Base-by-base conservation (phyloP, 2,329 filamentous ascomycete genomes). In the Raffaelea arxii region DNA sequence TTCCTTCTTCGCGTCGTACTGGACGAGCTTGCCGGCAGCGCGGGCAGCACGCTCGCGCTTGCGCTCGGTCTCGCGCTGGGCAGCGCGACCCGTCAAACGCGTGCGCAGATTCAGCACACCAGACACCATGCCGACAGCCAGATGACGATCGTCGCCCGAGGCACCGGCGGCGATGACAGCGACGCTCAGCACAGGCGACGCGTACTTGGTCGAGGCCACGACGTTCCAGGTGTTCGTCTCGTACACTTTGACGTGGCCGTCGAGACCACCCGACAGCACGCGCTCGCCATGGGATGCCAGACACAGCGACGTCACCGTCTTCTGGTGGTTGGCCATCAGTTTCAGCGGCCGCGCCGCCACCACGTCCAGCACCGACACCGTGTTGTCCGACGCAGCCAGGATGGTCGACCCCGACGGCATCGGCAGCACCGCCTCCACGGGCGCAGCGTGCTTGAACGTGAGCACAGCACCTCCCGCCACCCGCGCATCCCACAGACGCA, bases 161-260 rank as follows among this genome's bases (percentile, higher is more conserved):
- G 71, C 62, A n/a, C 81, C 81, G 9, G 79, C 73, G 12, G 76
- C 72, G 53, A 96, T 79, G 38, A 95, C 84, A 49, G 77, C 78
- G 49, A 97, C 75, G 10, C 88, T 86, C 12, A 98, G 78, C 48
- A 98, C 85, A 1, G 92, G 92, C 2, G 88, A 86, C 5, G 88
- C 83, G 65, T 97, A 98, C 67, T 97, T 98, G 50, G 85, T 80
- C 44, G 87, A 91, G 35, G 87, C 84, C n/a, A 97, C 90, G 7
- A 97, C 86, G 60, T 96, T 95, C 92, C 92, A 98, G 43, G 80
- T 83, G 1, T 82, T 82, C 1, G 90, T 96, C 66, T 97, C 91
- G 58, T 94, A 97, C 35, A 98, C 80, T 68, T 98, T 98, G 68
- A 97, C 82, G 65, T 97, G 92, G 10, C 92, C 94, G 63, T 98